Base-by-base conservation (phyloP, 2,329 filamentous ascomycete species). In the Neofusicoccum umdonicola region DNA sequence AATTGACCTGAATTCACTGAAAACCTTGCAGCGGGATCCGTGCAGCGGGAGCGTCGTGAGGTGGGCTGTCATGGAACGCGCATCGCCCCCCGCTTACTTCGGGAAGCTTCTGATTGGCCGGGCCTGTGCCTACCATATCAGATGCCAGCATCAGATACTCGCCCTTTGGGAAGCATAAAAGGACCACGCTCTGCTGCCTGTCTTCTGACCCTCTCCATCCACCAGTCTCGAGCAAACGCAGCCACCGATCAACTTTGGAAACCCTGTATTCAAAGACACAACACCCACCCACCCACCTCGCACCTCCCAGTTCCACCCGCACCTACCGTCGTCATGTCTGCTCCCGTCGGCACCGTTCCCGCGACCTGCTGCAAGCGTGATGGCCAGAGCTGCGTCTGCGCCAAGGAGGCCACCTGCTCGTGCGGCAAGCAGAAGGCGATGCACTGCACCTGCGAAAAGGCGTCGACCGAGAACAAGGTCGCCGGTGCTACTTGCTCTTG, bases 351-450 rank as follows among this genome's bases (percentile, higher is more conserved):
- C 62, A 75, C 80, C 65, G 74, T 82, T 70, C 84, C 83, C 64
- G 72, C 75, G 51, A 84, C 83, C 71, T 88, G 86, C 84, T 88
- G 86, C 78, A 84, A 84, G 76, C 83, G 83, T 70, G 80, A 83
- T 71, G 80, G 81, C 68, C 81, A 80, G 71, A 77, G 80, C 72
- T 88, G 86, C 71, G 82, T 84, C 69, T 87, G 84, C 71, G 83
- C 84, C 44, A 78, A 82, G 62, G 84, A 87, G 71, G 85, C 86
- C 67, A 87, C 79, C 67, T 97, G 93, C 87, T 96, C 92, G 15
- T 98, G 94, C 77, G 94, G 94, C 74, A 88, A 97, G 83, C 86
- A 95, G 76, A 87, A 88, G 3, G 94, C 94, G 57, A 87, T 97
- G 56, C 84, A 93, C 77, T 98, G 94, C 86, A 90, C 83, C 67